Base-by-base conservation (phyloP, 352 stramenopile genomes). In the Pythium utonaiense region DNA sequence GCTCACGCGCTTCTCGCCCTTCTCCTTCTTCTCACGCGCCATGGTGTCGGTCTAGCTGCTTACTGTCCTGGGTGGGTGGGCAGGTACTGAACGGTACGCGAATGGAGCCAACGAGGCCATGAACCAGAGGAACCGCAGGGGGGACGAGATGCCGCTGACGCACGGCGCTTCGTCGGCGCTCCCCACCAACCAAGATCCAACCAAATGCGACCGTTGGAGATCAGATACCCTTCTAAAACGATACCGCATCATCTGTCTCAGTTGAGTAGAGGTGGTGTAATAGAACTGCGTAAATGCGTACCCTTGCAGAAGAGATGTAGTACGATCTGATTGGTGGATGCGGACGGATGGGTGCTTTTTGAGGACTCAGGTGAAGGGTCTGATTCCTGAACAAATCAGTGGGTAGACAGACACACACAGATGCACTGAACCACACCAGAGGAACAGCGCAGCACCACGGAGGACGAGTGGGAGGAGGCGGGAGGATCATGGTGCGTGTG, bases 21-120 rank as follows among this genome's bases (percentile, higher is more conserved):
- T 64, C 58, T 92, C 83, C 60, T 76, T 85, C 75, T 91, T 92
- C 52, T 77, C 77, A 16, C 76, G 77, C 50, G 82, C 59, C 67
- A 88, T 91, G 36, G 69, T 28, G 41, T 34, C 24, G 5, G 40
- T 38, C 17, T 17, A 38, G 19, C 51, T 17, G 9, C 25, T 49
- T 24, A 19, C 41, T 53, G 41, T 17, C 22, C 34, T 19, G 47
- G 34, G 14, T 34, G 19, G 52, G 5, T 49, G 22, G 22, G 13
- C 10, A n/a, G n/a, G n/a, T n/a, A n/a, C n/a, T 8, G 14, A 44
- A 47, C 17, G 17, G 40, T 47, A 47, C 40, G 36, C 19, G 17
- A 41, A 30, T 36, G 21, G 34, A 22, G 30, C 42, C 6, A 31
- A 22, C n/a, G 42, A 17, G 33, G 40, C 40, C 40, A 47, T 47